Base-by-base conservation (phyloP, 192 early-diverging fungal genomes). In the Pilobolus umbonatus region DNA sequence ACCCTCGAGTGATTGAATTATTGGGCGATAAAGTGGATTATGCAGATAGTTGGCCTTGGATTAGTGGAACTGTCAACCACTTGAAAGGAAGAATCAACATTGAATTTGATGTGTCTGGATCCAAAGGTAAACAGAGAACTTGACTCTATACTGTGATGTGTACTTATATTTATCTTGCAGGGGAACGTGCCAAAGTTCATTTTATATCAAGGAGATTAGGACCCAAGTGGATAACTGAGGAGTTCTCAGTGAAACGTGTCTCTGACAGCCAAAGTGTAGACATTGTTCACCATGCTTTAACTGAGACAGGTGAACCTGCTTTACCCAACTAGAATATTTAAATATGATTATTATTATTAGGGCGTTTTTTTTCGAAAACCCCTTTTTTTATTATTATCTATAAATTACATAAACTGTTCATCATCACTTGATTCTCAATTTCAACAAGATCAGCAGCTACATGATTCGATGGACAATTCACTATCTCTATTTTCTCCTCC, bases 11-110 rank as follows among this genome's bases (percentile, higher is more conserved):
- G 4, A 61, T 72, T 36, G 69, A 65, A 34, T 46, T 78, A 9
- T 51, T 85, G n/a, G 83, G 83, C 2, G 71, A 74, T 14, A 61
- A 76, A 15, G 67, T 85, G 42, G 75, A 77, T 58, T 85, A 78
- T 59, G 72, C 74, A 21, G 72, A 70, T 15, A 48, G 28, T 8
- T 81, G 77, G 77, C 79, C 83, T 14, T 85, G 83, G 83, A 81
- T 85, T 62, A 71, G 65, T n/a, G 83, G 83, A 2, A 75, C 71
- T 0, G 77, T 85, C 10, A 82, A 82, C 39, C 76, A 85, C 65
- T 67, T 85, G 43, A 80, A 85, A 53, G 83, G 83, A 4, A 55
- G 71, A 24, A 72, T 82, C 15, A 64, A 85, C 60, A 79, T 82
- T 50, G 57, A 65, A 35, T 82, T 77, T 32, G 62, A 74, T 24